Evolutionary conservation across 2,329 filamentous ascomycete species (phyloP), one percentile per base, ranked within the genome.

Genomic region (Elsinoe ampelina): DNA sequence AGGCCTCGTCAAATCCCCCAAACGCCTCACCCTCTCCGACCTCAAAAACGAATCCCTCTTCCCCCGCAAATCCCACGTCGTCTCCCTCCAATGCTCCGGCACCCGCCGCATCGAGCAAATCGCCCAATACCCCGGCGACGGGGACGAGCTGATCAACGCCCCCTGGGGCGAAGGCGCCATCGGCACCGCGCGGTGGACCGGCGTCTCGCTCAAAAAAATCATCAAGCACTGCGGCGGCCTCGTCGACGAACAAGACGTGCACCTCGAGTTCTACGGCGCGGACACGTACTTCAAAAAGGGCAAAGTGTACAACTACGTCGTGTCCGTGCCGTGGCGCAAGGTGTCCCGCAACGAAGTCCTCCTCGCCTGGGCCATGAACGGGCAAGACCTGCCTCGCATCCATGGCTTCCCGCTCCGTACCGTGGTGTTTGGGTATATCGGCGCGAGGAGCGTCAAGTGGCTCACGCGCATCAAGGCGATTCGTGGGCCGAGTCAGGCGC

Each of bases 271-370:
- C 50, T 82, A 80, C 58, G 85, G 85, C 0, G 84, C 82, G 1
- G 86, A 89, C 58, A 86, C 83, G 0, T 88, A 89, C 64, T 85
- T 88, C 73, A 88, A 88, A 67, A 80, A 82, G 51, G 75, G 78
- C 13, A 71, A 84, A 43, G 75, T 78, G 0, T 80, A 79, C 71
- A 88, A 88, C 67, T 89, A 87, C 62, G 73, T 79, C 17, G 82
- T 87, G 48, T 81, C 76, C 12, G 81, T 87, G 0, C 85, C 85
- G 0, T 84, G 77, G 73, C 77, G 78, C 5, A 88, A 88, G 67
- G 83, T 86, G 47, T 84, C 82, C 61, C 82, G 82, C 55, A 75
- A 78, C 1, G 82, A 87, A 63, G 84, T 87, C 0, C 72, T 87
- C 51, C 73, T 87, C 0, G 81, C 80, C 0, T 87, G 83, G 82